These are phyloP conservation scores for Arabis hirsuta DNA, from an alignment of 345 rosid genomes.

Conservation along the genomic window DNA sequence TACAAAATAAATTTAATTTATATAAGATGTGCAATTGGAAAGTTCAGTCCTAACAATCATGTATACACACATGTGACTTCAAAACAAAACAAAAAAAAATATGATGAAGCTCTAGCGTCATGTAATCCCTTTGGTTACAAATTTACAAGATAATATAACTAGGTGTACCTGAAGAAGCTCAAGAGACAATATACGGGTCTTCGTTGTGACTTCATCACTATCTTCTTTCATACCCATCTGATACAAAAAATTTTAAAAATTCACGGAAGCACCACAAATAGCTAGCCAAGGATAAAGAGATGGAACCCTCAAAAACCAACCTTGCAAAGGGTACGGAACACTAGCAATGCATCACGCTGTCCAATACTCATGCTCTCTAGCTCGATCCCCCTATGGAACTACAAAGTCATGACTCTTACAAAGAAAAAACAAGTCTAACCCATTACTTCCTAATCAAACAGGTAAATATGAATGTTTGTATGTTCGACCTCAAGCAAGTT, in stretches of 20 bases:
- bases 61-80: slow-evolving; percentile 8
- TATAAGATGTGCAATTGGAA: slow-evolving; percentile 2
- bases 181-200: slow-evolving; percentile 90
- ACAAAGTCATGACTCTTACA: slow-evolving; percentile 12
- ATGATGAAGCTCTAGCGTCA: slow-evolving; percentile 14
- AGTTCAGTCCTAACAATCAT: slow-evolving; percentile 16
- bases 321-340: slow-evolving; percentile 99
- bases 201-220: slow-evolving; percentile 87
- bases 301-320: slow-evolving; percentile 49
- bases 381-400: slow-evolving; percentile 74
- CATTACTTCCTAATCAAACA: slow-evolving; percentile 19
- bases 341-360: slow-evolving; percentile 90
- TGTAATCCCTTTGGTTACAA: slow-evolving; percentile 28
- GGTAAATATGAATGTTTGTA: slow-evolving; percentile 12
- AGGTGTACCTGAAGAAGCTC: slow-evolving; percentile 93
- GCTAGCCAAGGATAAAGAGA: slow-evolving; percentile 26
- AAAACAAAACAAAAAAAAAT: not conserved
- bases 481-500: slow-evolving; percentile 25
- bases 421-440: slow-evolving; percentile 19
- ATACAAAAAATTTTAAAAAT: slow-evolving; percentile 30
- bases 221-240: slow-evolving; percentile 99
- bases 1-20: not conserved
- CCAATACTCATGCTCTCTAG: slow-evolving; percentile 95
- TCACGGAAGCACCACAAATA: slow-evolving; percentile 37
- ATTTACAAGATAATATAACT: slow-evolving; percentile 22